Percentiles rank a stretch among this genome's conserved stretches.
Conservation (phyloP, 345 rosid species). For the Gynandropsis gynandra region DNA sequence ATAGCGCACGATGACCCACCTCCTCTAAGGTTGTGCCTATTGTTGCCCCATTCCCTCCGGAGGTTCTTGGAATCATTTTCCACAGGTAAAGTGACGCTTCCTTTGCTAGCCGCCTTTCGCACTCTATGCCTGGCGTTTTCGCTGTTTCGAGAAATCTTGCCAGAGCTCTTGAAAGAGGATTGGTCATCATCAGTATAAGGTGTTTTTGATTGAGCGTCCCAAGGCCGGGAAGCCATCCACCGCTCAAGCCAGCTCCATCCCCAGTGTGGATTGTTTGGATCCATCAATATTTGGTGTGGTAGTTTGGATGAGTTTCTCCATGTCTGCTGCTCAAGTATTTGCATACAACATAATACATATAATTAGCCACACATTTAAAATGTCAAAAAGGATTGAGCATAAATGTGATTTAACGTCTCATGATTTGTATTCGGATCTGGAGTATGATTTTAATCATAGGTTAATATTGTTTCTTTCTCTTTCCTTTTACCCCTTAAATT, state of each 20-base stretch:
- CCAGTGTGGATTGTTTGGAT: slow-evolving; percentile 26
- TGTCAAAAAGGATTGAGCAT: no score
- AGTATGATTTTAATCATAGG: no score
- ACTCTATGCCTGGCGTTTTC: slow-evolving; percentile 20
- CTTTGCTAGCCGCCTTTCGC: slow-evolving; percentile 19
- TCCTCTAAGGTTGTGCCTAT: slow-evolving; percentile 20
- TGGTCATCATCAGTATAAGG: slow-evolving; percentile 12
- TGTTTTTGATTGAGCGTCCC: slow-evolving; percentile 23
- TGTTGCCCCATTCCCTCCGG: slow-evolving; percentile 9
- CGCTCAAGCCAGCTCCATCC: slow-evolving; percentile 34
- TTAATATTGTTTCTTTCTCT: no score
- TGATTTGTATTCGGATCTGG: no score
- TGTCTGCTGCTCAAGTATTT: slow-evolving; percentile 22
- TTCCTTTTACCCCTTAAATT: no score
- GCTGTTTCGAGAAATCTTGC: slow-evolving; percentile 7
- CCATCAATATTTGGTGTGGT: slow-evolving; percentile 24
- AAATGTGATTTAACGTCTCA: no score
- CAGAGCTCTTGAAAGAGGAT: background rate
- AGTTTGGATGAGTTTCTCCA: slow-evolving; percentile 33
- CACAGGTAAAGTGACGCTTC: slow-evolving; percentile 12
- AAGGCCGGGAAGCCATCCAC: slow-evolving; percentile 35
- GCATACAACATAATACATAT: background rate
- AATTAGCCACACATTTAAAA: no score
- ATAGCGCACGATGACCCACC: slow-evolving; percentile 16
- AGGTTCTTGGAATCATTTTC: slow-evolving; percentile 13